These are phyloP conservation scores for Salix caprea DNA, from an alignment of 345 rosid species.

Conservation along the genomic window DNA sequence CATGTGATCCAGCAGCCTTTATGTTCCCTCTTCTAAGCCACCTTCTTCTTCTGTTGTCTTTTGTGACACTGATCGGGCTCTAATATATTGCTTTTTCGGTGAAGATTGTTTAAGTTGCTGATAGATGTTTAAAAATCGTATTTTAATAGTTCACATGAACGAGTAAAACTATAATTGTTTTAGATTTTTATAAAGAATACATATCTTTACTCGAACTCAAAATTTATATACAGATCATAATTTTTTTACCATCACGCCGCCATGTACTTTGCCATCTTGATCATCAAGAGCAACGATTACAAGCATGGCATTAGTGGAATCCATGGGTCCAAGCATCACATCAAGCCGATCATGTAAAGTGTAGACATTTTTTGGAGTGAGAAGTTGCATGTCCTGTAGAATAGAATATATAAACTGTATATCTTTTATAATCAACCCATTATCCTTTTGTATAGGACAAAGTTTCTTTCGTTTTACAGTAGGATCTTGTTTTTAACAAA, in stretches of 20 bases:
- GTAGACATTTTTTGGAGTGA: neutral
- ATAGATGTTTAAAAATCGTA: neutral
- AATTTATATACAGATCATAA: too few relatives aligned
- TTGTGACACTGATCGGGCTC: constrained; percentile 36
- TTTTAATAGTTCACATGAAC: rapidly evolving
- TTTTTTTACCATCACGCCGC: too few relatives aligned
- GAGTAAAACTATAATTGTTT: rapidly evolving
- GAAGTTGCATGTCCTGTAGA: constrained; percentile 7
- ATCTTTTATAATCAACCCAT: neutral
- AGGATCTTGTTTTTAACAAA: constrained; percentile 15
- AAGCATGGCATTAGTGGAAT: constrained; percentile 44
- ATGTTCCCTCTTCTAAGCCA: constrained; percentile 54
- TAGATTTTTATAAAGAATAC: rapidly evolving
- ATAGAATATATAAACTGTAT: constrained; percentile 9
- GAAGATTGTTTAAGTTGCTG: constrained; percentile 41
- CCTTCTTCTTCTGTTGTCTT: constrained; percentile 26
- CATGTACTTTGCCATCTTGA: neutral
- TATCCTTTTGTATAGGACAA: constrained; percentile 16
- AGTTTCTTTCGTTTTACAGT: constrained; percentile 20
- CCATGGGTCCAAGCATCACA: constrained; percentile 24
- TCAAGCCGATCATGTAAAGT: constrained; percentile 7
- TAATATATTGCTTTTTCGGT: neutral
- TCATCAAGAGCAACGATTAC: constrained; percentile 33
- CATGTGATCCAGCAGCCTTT: constrained; percentile 86
- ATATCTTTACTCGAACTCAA: too few relatives aligned